phyloP scores from a whole-genome alignment of 768 basidiomycete species.

The Leccinum disarticulatum region DNA sequence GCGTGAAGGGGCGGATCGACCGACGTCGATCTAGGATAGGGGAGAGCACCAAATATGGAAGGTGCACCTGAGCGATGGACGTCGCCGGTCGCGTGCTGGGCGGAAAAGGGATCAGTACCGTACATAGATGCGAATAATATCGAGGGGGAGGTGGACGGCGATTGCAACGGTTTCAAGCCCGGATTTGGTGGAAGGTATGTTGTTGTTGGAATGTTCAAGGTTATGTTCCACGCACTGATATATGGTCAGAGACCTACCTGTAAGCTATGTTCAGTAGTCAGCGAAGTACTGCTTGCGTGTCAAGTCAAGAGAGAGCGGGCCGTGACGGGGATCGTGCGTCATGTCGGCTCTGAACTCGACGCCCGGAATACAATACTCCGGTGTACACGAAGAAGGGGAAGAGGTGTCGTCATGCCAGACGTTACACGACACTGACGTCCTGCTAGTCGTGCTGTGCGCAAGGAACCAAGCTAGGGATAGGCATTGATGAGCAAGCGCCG shows the following conservation, averaged over 20 bases:
- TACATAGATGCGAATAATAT: constrained; percentile 16
- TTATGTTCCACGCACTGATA: background rate
- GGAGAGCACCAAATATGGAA: constrained; percentile 64
- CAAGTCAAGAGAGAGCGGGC: background rate
- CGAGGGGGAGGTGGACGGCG: no score
- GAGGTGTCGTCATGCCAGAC: background rate
- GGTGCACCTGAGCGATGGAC: constrained; percentile 29
- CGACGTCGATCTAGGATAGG: constrained; percentile 41
- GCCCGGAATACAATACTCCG: background rate
- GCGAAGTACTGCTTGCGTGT: background rate
- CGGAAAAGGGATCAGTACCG: constrained; percentile 30
- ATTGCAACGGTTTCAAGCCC: no score
- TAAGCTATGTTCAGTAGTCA: background rate
- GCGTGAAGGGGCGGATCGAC: constrained; percentile 30
- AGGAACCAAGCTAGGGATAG: background rate
- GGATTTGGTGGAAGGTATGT: background rate
- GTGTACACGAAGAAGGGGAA: background rate
- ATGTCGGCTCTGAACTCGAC: background rate
- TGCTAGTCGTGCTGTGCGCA: constrained; percentile 7
- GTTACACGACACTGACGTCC: background rate
- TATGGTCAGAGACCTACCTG: background rate
- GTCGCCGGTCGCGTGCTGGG: constrained; percentile 23
- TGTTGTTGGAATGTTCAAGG: background rate
- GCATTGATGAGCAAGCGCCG: background rate
- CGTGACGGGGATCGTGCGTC: background rate